A percentile compares a stretch with the other conserved stretches of the same genome.
These are phyloP conservation scores for Solanum hybrid DNA, from an alignment of 305 asterid genomes.

Conservation along the genomic window DNA sequence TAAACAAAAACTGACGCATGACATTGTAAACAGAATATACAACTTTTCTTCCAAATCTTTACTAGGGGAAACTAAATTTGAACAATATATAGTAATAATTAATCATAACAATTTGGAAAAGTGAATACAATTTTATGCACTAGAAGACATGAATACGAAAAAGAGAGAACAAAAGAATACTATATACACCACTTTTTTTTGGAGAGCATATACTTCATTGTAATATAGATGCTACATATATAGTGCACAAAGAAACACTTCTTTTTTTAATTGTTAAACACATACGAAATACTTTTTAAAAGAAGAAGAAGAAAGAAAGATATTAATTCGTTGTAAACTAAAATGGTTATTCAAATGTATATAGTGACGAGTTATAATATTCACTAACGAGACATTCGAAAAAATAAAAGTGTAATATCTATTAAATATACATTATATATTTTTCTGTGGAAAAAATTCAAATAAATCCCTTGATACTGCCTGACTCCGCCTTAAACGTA, in stretches of 20 bases:
- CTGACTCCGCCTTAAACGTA: neutral
- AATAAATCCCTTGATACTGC: accelerated
- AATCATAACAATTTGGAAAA: neutral
- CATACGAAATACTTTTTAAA: neutral
- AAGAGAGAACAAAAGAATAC: neutral
- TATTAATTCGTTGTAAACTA: neutral
- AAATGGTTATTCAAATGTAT: neutral
- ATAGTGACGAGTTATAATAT: neutral
- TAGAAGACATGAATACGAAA: neutral
- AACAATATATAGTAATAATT: neutral
- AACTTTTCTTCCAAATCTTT: neutral
- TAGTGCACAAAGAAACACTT: neutral
- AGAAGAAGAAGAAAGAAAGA: neutral
- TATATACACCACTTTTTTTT: neutral
- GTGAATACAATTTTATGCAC: neutral
- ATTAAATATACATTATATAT: neutral
- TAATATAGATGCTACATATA: neutral
- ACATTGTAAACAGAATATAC: neutral
- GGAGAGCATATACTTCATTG: neutral
- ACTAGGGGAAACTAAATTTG: neutral
- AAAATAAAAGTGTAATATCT: neutral
- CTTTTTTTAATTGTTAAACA: neutral
- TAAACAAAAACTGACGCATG: neutral
- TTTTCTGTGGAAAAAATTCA: neutral
- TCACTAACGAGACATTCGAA: neutral